These are phyloP conservation scores for Myriosclerotinia scirpicola DNA, from an alignment of 2,329 filamentous ascomycete species.

Conservation along the genomic window DNA sequence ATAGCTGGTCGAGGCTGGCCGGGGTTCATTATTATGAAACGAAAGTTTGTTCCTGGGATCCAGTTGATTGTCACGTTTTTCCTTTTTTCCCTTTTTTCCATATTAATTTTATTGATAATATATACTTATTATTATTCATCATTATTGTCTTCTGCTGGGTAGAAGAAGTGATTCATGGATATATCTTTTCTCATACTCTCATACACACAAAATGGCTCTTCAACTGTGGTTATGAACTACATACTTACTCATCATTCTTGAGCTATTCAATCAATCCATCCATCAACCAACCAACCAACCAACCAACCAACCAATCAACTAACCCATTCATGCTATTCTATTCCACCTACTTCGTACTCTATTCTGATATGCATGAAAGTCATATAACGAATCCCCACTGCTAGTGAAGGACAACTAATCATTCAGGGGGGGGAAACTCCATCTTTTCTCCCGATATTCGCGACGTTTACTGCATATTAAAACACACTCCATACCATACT, in stretches of 20 bases:
- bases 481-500: conserved; percentile 3
- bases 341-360: too few species aligned
- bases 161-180: background rate
- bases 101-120: too few species aligned
- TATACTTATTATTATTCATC: too few species aligned
- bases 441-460: conserved; percentile 16
- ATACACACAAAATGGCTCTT: background rate
- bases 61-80: conserved; percentile 9
- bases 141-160: background rate
- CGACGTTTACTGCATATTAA: conserved; percentile 21
- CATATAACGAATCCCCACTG: background rate
- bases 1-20: background rate
- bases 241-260: background rate
- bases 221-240: background rate
- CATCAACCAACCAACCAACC: background rate
- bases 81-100: too few species aligned
- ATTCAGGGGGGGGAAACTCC: conserved; percentile 17
- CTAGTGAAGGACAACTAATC: conserved; percentile 19
- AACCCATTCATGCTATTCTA: too few species aligned
- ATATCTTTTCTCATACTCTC: background rate
- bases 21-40: conserved; percentile 5
- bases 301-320: too few species aligned
- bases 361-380: background rate
- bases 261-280: background rate
- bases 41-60: conserved; percentile 7